Base-by-base conservation (phyloP, 345 rosid species). In the Dipteronia dyeriana region DNA sequence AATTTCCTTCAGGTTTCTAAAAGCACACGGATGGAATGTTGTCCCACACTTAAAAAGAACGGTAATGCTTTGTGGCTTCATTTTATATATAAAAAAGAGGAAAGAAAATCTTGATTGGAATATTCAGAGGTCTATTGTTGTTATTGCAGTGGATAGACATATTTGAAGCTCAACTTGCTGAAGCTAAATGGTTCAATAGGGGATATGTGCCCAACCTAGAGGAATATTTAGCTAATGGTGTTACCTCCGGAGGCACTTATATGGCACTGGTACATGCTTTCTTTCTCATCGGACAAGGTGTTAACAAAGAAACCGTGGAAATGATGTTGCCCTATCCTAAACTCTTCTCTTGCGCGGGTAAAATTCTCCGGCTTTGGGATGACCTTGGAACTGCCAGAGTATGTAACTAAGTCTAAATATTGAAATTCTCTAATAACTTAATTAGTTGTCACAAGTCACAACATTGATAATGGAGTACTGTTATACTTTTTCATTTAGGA, bases 381-480 rank as follows among this genome's bases (percentile, higher is more conserved):
- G 85, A 82, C 75, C 29, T 82, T 1, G 85, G 82, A 38, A 82
- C 85, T 4, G 76, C 85, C 64, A 75, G 71, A 73, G 85, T 82
- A 78, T 51, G 31, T 68, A 45, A 51, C 49, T 38, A 6, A 68
- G 20, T 22, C 49, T n/a, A 22, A 49, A 49, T 41, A 41, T 41
- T 41, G 10, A 13, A 49, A 14, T 49, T 49, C 4, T 11, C 3
- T 12, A 12, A 49, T 49, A 17, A 17, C n/a, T 56, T 17, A 56
- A 56, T 56, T 56, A 20, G n/a, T 56, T 19, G 61, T 19, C 23
- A 1, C 23, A 29, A 29, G 6, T 34, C 38, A 34, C 6, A 34
- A 34, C 38, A 1, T 34, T 34, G 38, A 34, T 34, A 4, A 34
- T 34, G 0, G 3, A 4, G 0, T 31, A 2, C 4, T 34, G 38